Evolutionary conservation across 2,329 filamentous ascomycete genomes (phyloP).

Genomic region (Kalmusia sp.): DNA sequence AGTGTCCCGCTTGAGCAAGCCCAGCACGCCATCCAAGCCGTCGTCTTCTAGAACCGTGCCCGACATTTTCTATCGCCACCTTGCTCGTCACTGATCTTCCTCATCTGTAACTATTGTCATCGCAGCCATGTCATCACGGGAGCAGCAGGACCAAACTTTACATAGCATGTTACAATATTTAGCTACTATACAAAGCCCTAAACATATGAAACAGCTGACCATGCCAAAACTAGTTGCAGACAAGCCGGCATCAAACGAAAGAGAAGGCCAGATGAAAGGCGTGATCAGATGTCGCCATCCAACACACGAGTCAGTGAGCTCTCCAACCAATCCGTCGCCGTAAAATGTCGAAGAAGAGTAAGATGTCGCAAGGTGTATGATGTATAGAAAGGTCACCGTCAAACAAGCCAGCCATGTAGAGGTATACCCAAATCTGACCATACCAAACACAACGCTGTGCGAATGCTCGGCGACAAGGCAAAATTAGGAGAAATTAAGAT

Average conservation of each 20-base stretch:
- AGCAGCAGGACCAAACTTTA: not conserved
- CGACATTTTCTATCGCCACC: not conserved
- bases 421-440: not conserved
- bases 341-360: conserved; percentile 4
- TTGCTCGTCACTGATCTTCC: not conserved
- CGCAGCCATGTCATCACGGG: not conserved
- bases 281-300: not conserved
- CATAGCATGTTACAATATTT: not conserved
- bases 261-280: not conserved
- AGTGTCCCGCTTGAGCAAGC: not conserved
- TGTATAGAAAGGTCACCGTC: not conserved
- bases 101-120: not conserved
- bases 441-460: not conserved
- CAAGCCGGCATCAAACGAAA: not conserved
- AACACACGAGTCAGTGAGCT: not conserved
- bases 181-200: not conserved
- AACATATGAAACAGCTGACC: conserved; percentile 3
- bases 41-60: conserved; percentile 19
- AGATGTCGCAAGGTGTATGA: conserved; percentile 4
- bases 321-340: not conserved
- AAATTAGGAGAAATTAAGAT: conserved; percentile 5
- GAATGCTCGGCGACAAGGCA: conserved; percentile 1
- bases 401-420: not conserved
- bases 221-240: not conserved
- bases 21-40: conserved; percentile 12